Percentiles rank a stretch among this genome's conserved stretches.
phyloP scores from a whole-genome alignment of 495 filamentous ascomycete genomes.

The Aspergillus asperescens region DNA sequence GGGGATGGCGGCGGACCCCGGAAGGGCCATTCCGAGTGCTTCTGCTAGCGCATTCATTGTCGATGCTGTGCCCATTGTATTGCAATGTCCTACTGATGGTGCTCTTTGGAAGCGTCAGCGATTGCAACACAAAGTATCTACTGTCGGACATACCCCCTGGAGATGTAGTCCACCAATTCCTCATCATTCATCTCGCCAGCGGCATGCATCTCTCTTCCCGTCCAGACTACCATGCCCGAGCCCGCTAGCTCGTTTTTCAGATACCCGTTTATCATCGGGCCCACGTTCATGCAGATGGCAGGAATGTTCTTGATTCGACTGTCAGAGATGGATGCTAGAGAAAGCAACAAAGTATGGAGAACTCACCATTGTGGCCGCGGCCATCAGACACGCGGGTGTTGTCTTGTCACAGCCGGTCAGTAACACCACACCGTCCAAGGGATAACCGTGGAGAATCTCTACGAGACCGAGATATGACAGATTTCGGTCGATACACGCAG shows the following conservation, averaged over 20 bases:
- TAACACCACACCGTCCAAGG: conserved; percentile 50
- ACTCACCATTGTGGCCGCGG: conserved; percentile 50
- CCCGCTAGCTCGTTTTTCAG: conserved; percentile 39
- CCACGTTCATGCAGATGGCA: conserved; percentile 51
- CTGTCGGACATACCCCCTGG: conserved; percentile 34
- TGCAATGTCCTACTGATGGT: conserved; percentile 51
- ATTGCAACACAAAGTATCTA: background rate
- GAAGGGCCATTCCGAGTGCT: conserved; percentile 52
- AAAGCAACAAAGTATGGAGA: background rate
- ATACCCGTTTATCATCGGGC: conserved; percentile 52
- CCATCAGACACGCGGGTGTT: conserved; percentile 52
- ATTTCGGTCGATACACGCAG: conserved; percentile 50
- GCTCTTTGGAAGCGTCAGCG: conserved; percentile 24
- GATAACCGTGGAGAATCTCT: conserved; percentile 49
- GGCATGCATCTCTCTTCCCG: conserved; percentile 48
- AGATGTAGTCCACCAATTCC: conserved; percentile 46
- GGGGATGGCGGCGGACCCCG: conserved; percentile 50
- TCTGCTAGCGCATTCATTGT: conserved; percentile 55
- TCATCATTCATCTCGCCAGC: conserved; percentile 46
- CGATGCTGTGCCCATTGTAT: conserved; percentile 55
- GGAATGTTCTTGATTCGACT: conserved; percentile 42
- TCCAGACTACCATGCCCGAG: conserved; percentile 47
- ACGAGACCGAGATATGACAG: conserved; percentile 49
- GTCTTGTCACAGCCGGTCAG: conserved; percentile 57
- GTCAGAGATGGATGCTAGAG: background rate